Percentiles rank a stretch among this genome's conserved stretches.
These are phyloP conservation scores for Gloeostereum incarnatum DNA, from an alignment of 768 basidiomycete species.

Conservation along the genomic window DNA sequence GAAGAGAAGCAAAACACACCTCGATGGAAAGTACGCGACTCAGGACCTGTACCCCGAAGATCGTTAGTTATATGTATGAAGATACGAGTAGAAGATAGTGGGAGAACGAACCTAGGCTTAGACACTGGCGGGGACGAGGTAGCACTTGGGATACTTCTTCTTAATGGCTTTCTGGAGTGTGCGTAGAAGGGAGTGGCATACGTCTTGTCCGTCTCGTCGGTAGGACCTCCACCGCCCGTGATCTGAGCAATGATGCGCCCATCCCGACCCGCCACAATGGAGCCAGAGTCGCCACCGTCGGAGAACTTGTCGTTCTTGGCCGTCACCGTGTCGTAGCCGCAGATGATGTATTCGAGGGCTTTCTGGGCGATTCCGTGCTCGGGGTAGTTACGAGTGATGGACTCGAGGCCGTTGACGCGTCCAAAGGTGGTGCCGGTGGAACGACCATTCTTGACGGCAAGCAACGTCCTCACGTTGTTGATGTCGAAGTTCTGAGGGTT, in stretches of 20 bases:
- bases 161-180: too few relatives aligned
- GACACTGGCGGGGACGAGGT: too few relatives aligned
- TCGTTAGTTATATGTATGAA: too few relatives aligned
- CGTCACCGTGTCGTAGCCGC: conserved; percentile 16
- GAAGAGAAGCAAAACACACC: too few relatives aligned
- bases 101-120: too few relatives aligned
- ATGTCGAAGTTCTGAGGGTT: conserved; percentile 16
- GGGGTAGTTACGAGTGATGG: conserved; percentile 15
- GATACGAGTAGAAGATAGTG: too few relatives aligned
- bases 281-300: conserved; percentile 24
- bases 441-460: conserved; percentile 24
- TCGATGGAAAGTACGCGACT: too few relatives aligned
- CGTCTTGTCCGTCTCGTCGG: conserved; percentile 17
- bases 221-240: conserved; percentile 20
- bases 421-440: conserved; percentile 22
- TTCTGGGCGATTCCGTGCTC: conserved; percentile 8
- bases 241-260: conserved; percentile 24
- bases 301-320: conserved; percentile 20
- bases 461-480: conserved; percentile 15
- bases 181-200: conserved; percentile 24
- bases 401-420: conserved; percentile 16
- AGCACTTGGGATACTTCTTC: too few relatives aligned
- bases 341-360: conserved; percentile 19
- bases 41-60: too few relatives aligned
- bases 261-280: conserved; percentile 19